Evolutionary conservation across 2,329 filamentous ascomycete species (phyloP).

Genomic region (Juglanconis sp.): DNA sequence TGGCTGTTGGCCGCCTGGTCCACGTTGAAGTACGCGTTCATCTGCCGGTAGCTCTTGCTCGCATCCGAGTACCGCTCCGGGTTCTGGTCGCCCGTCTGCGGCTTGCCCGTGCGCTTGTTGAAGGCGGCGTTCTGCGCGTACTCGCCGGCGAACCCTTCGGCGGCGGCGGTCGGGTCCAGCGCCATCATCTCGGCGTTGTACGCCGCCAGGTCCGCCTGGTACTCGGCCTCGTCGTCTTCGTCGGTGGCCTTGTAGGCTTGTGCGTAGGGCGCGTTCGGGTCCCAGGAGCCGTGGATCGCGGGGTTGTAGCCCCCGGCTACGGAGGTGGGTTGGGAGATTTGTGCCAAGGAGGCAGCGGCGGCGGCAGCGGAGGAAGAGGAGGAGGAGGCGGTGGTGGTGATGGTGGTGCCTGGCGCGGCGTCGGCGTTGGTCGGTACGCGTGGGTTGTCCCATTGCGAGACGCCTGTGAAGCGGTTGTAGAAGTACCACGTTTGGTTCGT

Average conservation of each 20-base stretch:
- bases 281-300: slow-evolving; percentile 93
- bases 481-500: slow-evolving; percentile 73
- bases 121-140: slow-evolving; percentile 75
- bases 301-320: slow-evolving; percentile 84
- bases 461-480: slow-evolving; percentile 73
- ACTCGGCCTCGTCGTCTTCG: slow-evolving; percentile 30
- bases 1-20: slow-evolving; percentile 90
- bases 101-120: slow-evolving; percentile 85
- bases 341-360: slow-evolving; percentile 23
- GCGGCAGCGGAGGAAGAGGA: slow-evolving; percentile 19
- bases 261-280: slow-evolving; percentile 93
- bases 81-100: slow-evolving; percentile 65
- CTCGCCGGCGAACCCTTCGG: slow-evolving; percentile 34
- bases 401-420: slow-evolving; percentile 20
- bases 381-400: slow-evolving; percentile 20
- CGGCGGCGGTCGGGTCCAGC: slow-evolving; percentile 35
- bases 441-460: slow-evolving; percentile 83
- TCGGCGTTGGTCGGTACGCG: slow-evolving; percentile 55
- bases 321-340: slow-evolving; percentile 30
- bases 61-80: slow-evolving; percentile 81
- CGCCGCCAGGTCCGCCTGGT: slow-evolving; percentile 26
- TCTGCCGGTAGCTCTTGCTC: slow-evolving; percentile 80
- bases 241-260: slow-evolving; percentile 46
- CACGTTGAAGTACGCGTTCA: slow-evolving; percentile 94
- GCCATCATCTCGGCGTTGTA: slow-evolving; percentile 37